Evolutionary conservation across 805 yeast species (phyloP).

Genomic region (Ogataea wickerhamii): DNA sequence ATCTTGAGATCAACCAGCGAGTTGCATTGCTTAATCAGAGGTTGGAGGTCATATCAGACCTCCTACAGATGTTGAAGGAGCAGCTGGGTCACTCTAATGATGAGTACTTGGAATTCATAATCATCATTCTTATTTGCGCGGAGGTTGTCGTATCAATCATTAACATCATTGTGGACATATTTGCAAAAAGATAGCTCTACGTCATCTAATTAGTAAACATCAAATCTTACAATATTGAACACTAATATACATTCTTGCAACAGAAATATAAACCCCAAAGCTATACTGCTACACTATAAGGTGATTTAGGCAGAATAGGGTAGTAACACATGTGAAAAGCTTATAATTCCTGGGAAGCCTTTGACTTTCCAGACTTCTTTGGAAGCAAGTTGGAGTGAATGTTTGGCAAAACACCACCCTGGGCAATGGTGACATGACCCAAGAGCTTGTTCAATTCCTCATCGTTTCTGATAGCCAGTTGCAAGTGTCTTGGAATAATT

Average conservation of each 20-base stretch:
- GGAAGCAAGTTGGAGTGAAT: conserved; percentile 88
- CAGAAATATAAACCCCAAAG: conserved; percentile 8
- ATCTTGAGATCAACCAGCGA: conserved; percentile 90
- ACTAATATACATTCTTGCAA: conserved; percentile 29
- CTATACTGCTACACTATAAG: not conserved
- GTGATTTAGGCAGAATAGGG: not conserved
- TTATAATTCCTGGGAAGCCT: conserved; percentile 59
- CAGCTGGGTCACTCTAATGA: conserved; percentile 94
- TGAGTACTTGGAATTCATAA: conserved; percentile 87
- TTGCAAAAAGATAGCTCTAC: conserved; percentile 16
- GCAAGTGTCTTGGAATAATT: conserved; percentile 98
- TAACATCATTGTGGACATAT: conserved; percentile 53
- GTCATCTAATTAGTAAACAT: conserved; percentile 1
- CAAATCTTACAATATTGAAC: conserved; percentile 18
- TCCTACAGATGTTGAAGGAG: conserved; percentile 93
- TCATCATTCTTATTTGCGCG: conserved; percentile 85
- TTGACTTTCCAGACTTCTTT: conserved; percentile 50
- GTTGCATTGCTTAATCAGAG: conserved; percentile 88
- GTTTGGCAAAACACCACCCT: conserved; percentile 99
- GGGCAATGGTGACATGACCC: conserved; percentile 92
- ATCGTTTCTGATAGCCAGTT: conserved; percentile 97
- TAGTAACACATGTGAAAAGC: conserved; percentile 4
- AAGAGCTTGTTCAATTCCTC: conserved; percentile 95
- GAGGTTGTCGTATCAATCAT: conserved; percentile 86
- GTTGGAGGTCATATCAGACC: conserved; percentile 87